Percentiles rank a stretch among this genome's conserved stretches.
Evolutionary conservation across 768 basidiomycete species (phyloP).

Genomic region (Mycena galericulata): DNA sequence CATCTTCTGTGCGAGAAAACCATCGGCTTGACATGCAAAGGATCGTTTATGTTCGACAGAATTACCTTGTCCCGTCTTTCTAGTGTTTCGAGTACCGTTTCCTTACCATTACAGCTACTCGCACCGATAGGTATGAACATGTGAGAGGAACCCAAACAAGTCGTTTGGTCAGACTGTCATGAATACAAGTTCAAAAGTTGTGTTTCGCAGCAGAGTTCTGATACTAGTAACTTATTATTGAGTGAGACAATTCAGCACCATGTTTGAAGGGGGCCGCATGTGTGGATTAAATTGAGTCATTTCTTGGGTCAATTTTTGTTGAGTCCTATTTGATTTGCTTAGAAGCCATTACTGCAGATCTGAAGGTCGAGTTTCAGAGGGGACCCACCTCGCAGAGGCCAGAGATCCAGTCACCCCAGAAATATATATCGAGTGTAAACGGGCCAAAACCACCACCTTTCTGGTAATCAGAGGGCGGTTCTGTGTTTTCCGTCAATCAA

Average conservation of each 20-base stretch:
- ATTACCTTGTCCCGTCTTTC: no score
- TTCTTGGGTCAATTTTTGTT: not conserved
- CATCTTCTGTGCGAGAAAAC: constrained; percentile 36
- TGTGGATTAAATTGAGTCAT: not conserved
- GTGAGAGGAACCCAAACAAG: no score
- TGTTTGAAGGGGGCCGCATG: not conserved
- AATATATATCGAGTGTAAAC: not conserved
- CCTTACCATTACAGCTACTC: no score
- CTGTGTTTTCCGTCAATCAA: not conserved
- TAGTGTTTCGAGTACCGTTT: no score
- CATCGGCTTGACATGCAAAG: not conserved
- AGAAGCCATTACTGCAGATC: no score
- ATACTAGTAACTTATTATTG: not conserved
- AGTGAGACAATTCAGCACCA: not conserved
- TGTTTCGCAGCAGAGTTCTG: not conserved
- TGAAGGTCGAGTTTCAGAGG: not conserved
- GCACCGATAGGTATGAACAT: no score
- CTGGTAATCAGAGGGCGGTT: not conserved
- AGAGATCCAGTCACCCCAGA: not conserved
- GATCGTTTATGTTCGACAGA: no score
- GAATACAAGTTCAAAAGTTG: no score
- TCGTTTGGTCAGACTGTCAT: no score
- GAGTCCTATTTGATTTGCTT: no score
- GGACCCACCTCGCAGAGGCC: not conserved
- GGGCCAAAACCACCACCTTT: not conserved